Conservation (phyloP, 2,329 filamentous ascomycete species). For the Rhexocercosporidium sp. region DNA sequence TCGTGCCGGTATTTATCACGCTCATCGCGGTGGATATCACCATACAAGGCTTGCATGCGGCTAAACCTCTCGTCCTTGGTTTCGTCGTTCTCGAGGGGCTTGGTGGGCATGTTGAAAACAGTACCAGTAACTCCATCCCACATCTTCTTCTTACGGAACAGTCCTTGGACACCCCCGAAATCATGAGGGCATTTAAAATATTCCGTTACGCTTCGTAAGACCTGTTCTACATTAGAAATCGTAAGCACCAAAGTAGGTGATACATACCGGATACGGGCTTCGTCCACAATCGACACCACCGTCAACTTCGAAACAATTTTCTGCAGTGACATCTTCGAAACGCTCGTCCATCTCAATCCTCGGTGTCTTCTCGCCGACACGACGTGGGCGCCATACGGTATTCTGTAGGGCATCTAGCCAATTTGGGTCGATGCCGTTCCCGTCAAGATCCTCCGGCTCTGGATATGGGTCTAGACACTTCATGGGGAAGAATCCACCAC, state of each 20-base stretch:
- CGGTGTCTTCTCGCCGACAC: conserved; percentile 31
- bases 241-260: not conserved
- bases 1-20: conserved; percentile 8
- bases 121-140: conserved; percentile 40
- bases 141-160: conserved; percentile 29
- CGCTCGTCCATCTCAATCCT: conserved; percentile 33
- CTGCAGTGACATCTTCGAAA: conserved; percentile 16
- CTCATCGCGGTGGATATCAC: conserved; percentile 15
- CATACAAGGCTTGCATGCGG: conserved; percentile 18
- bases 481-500: conserved; percentile 34
- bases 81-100: conserved; percentile 10
- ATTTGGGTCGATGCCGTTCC: not conserved
- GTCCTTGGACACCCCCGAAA: not conserved
- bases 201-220: conserved; percentile 28
- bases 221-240: conserved; percentile 13
- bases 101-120: conserved; percentile 39
- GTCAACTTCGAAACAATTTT: conserved; percentile 29
- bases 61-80: conserved; percentile 12
- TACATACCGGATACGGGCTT: conserved; percentile 37
- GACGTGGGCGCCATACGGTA: conserved; percentile 38
- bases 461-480: conserved; percentile 27
- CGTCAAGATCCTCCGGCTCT: conserved; percentile 14
- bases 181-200: conserved; percentile 20
- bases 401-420: conserved; percentile 33
- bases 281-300: conserved; percentile 40